Base-by-base conservation (phyloP, 805 yeast genomes). In the Hanseniaspora hatyaiensis region DNA sequence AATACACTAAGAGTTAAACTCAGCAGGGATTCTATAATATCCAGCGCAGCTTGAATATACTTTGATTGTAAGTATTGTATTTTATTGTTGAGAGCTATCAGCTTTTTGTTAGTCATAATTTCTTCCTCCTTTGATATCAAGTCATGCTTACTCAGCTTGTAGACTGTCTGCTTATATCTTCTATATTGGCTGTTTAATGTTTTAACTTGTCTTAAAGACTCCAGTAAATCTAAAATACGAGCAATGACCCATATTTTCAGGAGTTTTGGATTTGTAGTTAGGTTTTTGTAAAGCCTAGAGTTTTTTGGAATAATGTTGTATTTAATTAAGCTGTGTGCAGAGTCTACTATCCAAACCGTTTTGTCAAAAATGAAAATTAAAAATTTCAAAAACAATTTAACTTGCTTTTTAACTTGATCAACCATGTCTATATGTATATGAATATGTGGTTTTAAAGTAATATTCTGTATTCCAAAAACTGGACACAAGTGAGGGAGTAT, bases 211-310 rank as follows among this genome's bases (percentile, higher is more conserved):
- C 28, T 42, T 2, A 42, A 23, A 6, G 20, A 26, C 28, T 26
- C 23, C 3, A 42, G 15, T n/a, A 42, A 20, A 34, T 34, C 47
- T 15, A 42, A 5, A 3, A n/a, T 9, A 15, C 24, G 33, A 9
- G 47, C 40, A 4, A 42, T n/a, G 3, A 29, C 29, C 47, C 47
- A 42, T 11, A 42, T 23, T 13, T 34, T 42, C 19, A 42, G 20
- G 2, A 34, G 12, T 13, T 28, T 33, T 13, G 20, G 33, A 16
- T 42, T 42, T 8, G 23, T 28, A 20, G 34, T 19, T 5, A 42
- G 31, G 5, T 34, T 9, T 13, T 19, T 34, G 20, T 36, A 34
- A 8, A 42, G 13, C n/a, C 33, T 18, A 2, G 40, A 34, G 6
- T 42, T 42, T 8, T 24, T 24, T 13, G 40, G 19, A 22, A 42